Percentiles rank a stretch among this genome's conserved stretches.
Evolutionary conservation across 306 rosid species (phyloP).

Genomic region (cucumber (Cucumis sativus)): Cucumber_9930_V3 NC_026660.2:25739001-25739500

Average conservation of each 20-base stretch:
- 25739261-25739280: conserved; percentile 44
- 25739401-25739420: conserved; percentile 45
- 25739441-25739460: conserved; percentile 28
- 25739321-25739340: conserved; percentile 39
- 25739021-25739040: conserved; percentile 4
- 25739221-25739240: conserved; percentile 26
- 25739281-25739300: conserved; percentile 29
- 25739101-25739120: conserved; percentile 49
- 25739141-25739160: conserved; percentile 35
- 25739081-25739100: conserved; percentile 44
- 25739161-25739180: conserved; percentile 28
- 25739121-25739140: conserved; percentile 28
- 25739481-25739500: conserved; percentile 37
- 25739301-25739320: conserved; percentile 32
- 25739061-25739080: conserved; percentile 20
- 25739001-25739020: conserved; percentile 9
- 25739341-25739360: conserved; percentile 37
- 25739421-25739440: conserved; percentile 38
- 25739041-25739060: conserved; percentile 36
- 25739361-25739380: conserved; percentile 16
- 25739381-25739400: conserved; percentile 34
- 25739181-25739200: conserved; percentile 28
- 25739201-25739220: conserved; percentile 30
- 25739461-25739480: conserved; percentile 40
- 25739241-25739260: conserved; percentile 30